These are phyloP conservation scores for Ogataea ramenticola DNA, from an alignment of 805 yeast genomes.

Conservation along the genomic window DNA sequence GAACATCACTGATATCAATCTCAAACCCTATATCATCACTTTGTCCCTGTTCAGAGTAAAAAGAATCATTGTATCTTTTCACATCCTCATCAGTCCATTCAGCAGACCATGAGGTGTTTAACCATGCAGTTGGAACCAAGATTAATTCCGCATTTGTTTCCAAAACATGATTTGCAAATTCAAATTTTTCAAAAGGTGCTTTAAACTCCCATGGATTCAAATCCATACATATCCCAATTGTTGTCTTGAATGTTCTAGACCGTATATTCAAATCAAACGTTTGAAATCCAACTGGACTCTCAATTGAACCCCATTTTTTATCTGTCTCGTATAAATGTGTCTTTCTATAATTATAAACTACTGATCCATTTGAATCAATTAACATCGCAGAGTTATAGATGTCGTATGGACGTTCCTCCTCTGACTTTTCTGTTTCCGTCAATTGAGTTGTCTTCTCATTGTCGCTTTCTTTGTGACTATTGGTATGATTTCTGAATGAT, in stretches of 20 bases:
- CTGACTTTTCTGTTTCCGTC: neutral
- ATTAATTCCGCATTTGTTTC: constrained; percentile 45
- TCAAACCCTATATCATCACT: constrained; percentile 9
- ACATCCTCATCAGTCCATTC: constrained; percentile 15
- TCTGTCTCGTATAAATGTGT: constrained; percentile 74
- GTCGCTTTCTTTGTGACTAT: too few species aligned
- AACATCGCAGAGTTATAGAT: constrained; percentile 71
- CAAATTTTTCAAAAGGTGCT: constrained; percentile 71
- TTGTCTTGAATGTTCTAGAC: constrained; percentile 28
- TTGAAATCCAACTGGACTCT: constrained; percentile 56
- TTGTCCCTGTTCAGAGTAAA: neutral
- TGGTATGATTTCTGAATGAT: constrained; percentile 1
- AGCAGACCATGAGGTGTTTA: constrained; percentile 37
- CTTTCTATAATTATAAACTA: constrained; percentile 66
- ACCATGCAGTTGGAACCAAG: constrained; percentile 86
- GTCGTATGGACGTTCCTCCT: neutral
- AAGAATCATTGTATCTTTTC: constrained; percentile 8
- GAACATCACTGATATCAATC: constrained; percentile 7
- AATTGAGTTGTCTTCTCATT: too few species aligned
- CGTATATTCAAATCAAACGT: constrained; percentile 33
- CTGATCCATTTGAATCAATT: constrained; percentile 48
- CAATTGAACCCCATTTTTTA: constrained; percentile 70
- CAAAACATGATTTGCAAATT: constrained; percentile 53
- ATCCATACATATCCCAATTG: constrained; percentile 93
- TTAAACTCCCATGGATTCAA: constrained; percentile 77